Percentiles rank a stretch among this genome's conserved stretches.
These are phyloP conservation scores for Cryptococcus hybrid DNA, from an alignment of 1,284 basidiomycete species.

Conservation along the genomic window DNA sequence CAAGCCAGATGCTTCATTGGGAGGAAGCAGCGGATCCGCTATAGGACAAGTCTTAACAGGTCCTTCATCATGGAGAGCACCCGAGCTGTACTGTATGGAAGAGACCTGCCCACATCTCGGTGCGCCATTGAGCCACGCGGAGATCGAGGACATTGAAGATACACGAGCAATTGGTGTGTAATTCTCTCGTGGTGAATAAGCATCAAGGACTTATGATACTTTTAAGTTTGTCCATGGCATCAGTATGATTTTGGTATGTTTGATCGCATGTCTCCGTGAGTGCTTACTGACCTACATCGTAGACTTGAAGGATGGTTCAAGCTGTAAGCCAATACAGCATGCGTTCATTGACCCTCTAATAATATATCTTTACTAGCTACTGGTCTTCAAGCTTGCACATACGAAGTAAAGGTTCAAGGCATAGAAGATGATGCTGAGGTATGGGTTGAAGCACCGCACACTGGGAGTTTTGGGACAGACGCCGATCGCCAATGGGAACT, in stretches of 20 bases:
- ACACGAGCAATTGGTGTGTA: constrained; percentile 33
- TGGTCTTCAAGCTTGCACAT: constrained; percentile 75
- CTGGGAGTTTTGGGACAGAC: constrained; percentile 37
- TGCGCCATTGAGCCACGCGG: constrained; percentile 70
- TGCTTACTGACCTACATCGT: background rate
- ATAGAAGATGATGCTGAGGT: constrained; percentile 55
- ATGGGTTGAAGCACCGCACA: constrained; percentile 64
- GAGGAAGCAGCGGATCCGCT: background rate
- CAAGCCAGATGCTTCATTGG: constrained; percentile 38
- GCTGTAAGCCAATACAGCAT: constrained; percentile 60
- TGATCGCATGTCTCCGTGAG: too few species aligned
- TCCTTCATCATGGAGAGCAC: constrained; percentile 17
- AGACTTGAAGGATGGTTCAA: constrained; percentile 52
- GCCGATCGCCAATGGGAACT: constrained; percentile 60
- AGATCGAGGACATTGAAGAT: constrained; percentile 38
- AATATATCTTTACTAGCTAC: constrained; percentile 53
- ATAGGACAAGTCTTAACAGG: constrained; percentile 10
- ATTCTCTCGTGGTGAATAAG: background rate
- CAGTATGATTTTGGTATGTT: constrained; percentile 54
- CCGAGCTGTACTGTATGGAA: constrained; percentile 79
- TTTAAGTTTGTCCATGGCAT: constrained; percentile 77
- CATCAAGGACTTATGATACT: too few species aligned
- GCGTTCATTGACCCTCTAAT: background rate
- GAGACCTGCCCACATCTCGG: constrained; percentile 79
- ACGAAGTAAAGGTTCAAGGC: constrained; percentile 59